A percentile compares a stretch with the other conserved stretches of the same genome.
phyloP scores from a whole-genome alignment of 75 land plant genomes.

The Cupressus sempervirens region DNA sequence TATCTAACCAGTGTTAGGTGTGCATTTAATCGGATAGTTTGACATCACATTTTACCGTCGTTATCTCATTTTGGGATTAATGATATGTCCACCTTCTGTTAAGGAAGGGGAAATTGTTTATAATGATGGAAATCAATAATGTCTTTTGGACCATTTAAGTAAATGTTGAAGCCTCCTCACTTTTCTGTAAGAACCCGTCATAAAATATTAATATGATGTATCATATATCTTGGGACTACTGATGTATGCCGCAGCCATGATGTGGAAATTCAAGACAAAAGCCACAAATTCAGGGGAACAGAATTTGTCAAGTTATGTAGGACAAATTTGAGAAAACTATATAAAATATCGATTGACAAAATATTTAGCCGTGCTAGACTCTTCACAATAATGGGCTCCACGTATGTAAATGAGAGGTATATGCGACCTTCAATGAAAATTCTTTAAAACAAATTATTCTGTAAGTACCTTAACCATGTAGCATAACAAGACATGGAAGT shows the following conservation, averaged over 20 bases:
- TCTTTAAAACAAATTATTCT: too few species aligned
- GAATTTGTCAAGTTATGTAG: not conserved
- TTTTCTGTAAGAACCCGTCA: not conserved
- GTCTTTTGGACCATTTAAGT: not conserved
- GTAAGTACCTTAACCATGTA: too few species aligned
- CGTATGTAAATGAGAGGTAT: not conserved
- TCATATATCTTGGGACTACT: not conserved
- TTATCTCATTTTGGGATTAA: not conserved
- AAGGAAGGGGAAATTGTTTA: not conserved
- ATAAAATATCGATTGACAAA: not conserved
- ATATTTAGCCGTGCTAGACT: not conserved
- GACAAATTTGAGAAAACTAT: not conserved
- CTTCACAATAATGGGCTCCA: not conserved
- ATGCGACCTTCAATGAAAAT: not conserved
- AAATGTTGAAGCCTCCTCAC: not conserved
- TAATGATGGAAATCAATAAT: not conserved
- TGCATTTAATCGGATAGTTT: not conserved
- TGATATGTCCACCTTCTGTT: too few species aligned
- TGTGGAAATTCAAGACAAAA: too few species aligned
- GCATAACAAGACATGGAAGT: too few species aligned
- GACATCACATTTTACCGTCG: not conserved
- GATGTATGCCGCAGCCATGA: not conserved
- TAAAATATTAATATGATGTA: too few species aligned
- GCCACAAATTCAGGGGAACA: not conserved
- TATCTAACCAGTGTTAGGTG: not conserved